Base-by-base conservation (phyloP, 352 stramenopile species). In the Thraustochytrium aureum region DNA sequence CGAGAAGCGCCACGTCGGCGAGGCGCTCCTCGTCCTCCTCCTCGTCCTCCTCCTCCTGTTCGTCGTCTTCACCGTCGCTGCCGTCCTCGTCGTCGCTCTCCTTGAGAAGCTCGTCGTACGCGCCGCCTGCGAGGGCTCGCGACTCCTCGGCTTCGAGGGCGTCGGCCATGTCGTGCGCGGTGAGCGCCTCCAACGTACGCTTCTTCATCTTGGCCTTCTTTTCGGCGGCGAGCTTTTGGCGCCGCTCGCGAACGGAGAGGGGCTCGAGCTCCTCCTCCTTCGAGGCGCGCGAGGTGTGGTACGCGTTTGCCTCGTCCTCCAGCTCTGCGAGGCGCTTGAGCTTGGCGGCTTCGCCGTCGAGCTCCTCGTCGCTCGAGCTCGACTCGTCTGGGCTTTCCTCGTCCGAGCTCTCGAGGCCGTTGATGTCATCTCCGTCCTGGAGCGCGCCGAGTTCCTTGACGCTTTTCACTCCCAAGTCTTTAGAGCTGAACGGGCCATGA, bases 171-270 rank as follows among this genome's bases (percentile, higher is more conserved):
- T 82, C 73, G 4, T 43, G 61, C 22, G 41, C 64, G 33, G 73
- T 39, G 10, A 82, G 14, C 14, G 30, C 37, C 73, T 82, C 73
- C 26, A 82, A 47, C 5, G 73, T 76, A n/a, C 38, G n/a, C 64
- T 82, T 82, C 73, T 82, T 82, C 65, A 65, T 47, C 73, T 82
- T 82, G 64, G 73, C 73, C 64, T 82, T 82, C 73, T 82, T 82
- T 1, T 82, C 61, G 10, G 73, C 73, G 3, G 42, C 26, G 39
- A 81, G 17, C 52, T 79, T 0, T 6, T 81, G 61, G 35, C 73
- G 73, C 20, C 73, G 42, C 42, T 82, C 17, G 5, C 45, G 73
- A 5, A 82, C 73, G 1, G 61, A 62, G 30, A 82, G 17, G 0
- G 73, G 73, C 6, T 81, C 64, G 17, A 33, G 12, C 14, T 30